Evolutionary conservation across 495 filamentous ascomycete species (phyloP), one percentile per base, ranked within the genome.

Genomic region (Glonium stellatum): DNA sequence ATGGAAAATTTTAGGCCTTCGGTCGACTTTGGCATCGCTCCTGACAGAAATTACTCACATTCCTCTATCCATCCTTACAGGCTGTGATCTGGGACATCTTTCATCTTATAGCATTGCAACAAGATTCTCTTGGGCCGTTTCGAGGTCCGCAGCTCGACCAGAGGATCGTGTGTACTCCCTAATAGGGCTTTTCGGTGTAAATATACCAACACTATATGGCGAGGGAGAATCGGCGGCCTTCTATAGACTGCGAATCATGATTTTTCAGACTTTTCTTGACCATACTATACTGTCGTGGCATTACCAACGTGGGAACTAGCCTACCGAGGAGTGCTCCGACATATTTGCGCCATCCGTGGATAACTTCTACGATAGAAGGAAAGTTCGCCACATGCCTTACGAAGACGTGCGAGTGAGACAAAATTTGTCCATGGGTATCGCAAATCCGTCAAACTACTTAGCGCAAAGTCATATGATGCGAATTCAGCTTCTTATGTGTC

Each of bases 131-230:
- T 58, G 56, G 56, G 56, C 56, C 27, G 31, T 44, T 5, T 31
- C 11, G 27, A 5, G 56, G 21, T 6, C 5, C 6, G 54, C 56
- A 6, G 18, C 39, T 5, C 27, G 44, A 41, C 56, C 44, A 9
- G 56, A 58, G 54, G 56, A 58, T 54, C 47, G 47, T 8, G 56
- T 44, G 13, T 58, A 58, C 22, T 58, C 31, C 21, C 22, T 58
- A 11, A 10, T 54, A n/a, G 56, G 56, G n/a, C 18, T 58, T 25
- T 58, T 58, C 27, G 56, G 34, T 4, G 56, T 58, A 11, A 58
- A 58, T 25, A 58, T 58, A 44, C 44, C 56, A 25, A 37, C 41
- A 22, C 19, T 58, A 12, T 58, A 58, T 22, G 56, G 56, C 10
- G 56, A 58, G 54, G 46, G 46, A 13, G 42, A 44, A 15, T 21